Evolutionary conservation across 495 filamentous ascomycete genomes (phyloP).

Genomic region (Friedmanniomyces endolithicus): DNA sequence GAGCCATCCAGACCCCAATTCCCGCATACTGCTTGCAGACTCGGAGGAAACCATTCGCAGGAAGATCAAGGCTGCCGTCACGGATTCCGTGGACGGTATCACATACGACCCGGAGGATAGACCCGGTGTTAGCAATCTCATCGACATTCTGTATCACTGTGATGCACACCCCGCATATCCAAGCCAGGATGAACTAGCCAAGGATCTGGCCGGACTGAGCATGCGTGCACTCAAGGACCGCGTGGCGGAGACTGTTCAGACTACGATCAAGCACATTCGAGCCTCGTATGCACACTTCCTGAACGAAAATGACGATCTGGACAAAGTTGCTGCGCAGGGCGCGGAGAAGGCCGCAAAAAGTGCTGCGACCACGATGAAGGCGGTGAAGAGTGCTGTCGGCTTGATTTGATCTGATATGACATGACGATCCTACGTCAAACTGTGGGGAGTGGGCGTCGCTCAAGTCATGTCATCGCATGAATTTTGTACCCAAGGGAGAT

Average conservation of each 20-base stretch:
- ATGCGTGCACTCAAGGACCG: slow-evolving; percentile 54
- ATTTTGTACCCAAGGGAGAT: no score
- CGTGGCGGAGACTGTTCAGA: slow-evolving; percentile 43
- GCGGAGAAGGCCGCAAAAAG: slow-evolving; percentile 46
- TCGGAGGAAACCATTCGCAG: slow-evolving; percentile 41
- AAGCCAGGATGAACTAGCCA: slow-evolving; percentile 44
- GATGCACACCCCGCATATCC: slow-evolving; percentile 29
- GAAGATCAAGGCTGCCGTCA: slow-evolving; percentile 64
- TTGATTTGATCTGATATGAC: no score
- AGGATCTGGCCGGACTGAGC: slow-evolving; percentile 36
- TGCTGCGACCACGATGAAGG: slow-evolving; percentile 54
- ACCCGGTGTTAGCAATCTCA: slow-evolving; percentile 77
- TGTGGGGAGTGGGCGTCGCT: no score
- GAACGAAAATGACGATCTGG: slow-evolving; percentile 41
- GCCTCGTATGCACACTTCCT: slow-evolving; percentile 47
- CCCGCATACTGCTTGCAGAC: slow-evolving; percentile 74
- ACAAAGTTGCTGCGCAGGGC: slow-evolving; percentile 48
- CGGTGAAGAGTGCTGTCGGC: slow-evolving; percentile 51
- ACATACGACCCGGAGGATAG: slow-evolving; percentile 57
- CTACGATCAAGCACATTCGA: slow-evolving; percentile 45
- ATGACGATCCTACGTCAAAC: no score
- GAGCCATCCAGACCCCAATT: slow-evolving; percentile 54
- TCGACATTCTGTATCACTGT: slow-evolving; percentile 61
- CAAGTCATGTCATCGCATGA: no score
- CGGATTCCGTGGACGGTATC: slow-evolving; percentile 52